Percentiles rank a stretch among this genome's conserved stretches.
phyloP scores from a whole-genome alignment of 306 rosid species.

The Macrotyloma uniflorum region DNA sequence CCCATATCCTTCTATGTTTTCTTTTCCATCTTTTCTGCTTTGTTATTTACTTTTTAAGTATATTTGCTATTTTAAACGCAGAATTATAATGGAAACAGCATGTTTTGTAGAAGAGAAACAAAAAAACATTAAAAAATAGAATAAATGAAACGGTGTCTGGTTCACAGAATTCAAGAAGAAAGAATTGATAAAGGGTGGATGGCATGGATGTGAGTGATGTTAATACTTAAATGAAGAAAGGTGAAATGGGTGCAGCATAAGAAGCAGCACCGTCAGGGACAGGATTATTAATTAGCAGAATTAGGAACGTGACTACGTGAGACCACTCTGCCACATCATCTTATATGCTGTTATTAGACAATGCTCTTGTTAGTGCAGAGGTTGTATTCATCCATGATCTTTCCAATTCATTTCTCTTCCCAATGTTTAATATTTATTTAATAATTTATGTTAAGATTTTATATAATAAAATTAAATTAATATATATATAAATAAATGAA shows the following conservation, averaged over 20 bases:
- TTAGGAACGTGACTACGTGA: constrained; percentile 17
- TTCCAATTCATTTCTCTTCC: no score
- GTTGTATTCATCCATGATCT: neutral
- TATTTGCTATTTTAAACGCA: neutral
- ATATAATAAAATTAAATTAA: no score
- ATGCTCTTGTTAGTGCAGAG: neutral
- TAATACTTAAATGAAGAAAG: constrained; percentile 1
- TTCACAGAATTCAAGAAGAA: constrained; percentile 15
- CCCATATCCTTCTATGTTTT: neutral
- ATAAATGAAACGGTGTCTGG: neutral
- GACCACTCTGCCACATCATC: neutral
- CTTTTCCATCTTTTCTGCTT: neutral
- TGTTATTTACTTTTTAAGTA: neutral
- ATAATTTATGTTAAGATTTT: no score
- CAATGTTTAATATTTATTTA: no score
- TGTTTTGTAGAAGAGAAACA: neutral
- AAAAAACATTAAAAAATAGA: neutral
- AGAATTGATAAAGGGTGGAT: neutral
- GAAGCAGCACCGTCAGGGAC: constrained; percentile 22
- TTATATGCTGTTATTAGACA: neutral
- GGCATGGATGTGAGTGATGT: neutral
- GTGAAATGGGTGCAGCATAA: neutral
- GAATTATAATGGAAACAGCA: neutral
- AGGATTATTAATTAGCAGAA: neutral
- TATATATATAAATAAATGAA: no score